Conservation (phyloP, 345 rosid genomes). For the Rhodamnia argentea region DNA sequence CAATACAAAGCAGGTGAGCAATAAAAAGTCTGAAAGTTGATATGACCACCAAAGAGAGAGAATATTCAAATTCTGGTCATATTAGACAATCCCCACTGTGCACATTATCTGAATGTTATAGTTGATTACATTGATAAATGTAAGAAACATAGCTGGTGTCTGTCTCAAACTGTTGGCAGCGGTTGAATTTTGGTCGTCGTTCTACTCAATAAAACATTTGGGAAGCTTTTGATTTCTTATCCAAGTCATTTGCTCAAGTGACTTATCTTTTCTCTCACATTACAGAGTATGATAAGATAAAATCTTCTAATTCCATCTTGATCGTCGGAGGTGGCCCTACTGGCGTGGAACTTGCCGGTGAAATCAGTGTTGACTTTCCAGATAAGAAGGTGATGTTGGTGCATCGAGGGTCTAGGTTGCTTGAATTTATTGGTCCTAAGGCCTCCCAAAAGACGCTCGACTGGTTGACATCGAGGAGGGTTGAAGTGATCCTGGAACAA, state of each 20-base stretch:
- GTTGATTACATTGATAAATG: neutral
- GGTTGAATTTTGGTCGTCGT: neutral
- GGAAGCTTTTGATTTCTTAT: neutral
- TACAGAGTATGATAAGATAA: constrained; percentile 21
- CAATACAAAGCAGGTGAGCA: constrained; percentile 22
- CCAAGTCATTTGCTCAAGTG: neutral
- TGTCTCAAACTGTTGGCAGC: neutral
- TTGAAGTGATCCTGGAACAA: constrained; percentile 32
- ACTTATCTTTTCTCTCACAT: neutral
- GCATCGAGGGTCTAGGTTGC: constrained; percentile 51
- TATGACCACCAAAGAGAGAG: neutral
- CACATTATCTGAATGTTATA: neutral
- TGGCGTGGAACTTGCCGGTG: constrained; percentile 44
- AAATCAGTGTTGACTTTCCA: constrained; percentile 40
- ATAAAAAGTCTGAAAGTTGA: neutral
- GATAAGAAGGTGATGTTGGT: constrained; percentile 51
- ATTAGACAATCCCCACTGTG: neutral
- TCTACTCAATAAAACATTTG: neutral
- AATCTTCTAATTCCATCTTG: constrained; percentile 23
- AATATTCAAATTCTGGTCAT: neutral
- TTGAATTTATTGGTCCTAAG: constrained; percentile 51
- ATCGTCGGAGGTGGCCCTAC: constrained; percentile 35
- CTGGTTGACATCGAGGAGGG: constrained; percentile 48
- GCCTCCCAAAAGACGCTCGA: constrained; percentile 39
- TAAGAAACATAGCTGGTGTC: neutral